Conservation (phyloP, 2,329 filamentous ascomycete genomes). For the Aspergillus ruber region DNA sequence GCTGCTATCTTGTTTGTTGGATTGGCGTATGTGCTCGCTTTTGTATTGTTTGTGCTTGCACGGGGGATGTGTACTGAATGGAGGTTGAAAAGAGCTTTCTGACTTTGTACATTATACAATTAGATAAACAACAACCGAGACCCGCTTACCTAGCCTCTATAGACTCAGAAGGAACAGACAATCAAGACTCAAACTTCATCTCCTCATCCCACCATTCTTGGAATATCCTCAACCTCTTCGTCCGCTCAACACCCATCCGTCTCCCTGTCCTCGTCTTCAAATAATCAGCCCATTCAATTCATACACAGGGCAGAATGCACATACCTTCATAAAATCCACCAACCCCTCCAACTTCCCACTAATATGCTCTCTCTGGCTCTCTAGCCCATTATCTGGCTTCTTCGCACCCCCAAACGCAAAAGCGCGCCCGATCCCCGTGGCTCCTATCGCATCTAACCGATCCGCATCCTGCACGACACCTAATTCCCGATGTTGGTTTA, state of each 20-base stretch:
- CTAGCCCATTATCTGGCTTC: constrained; percentile 45
- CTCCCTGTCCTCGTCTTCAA: constrained; percentile 46
- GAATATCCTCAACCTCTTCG: constrained; percentile 45
- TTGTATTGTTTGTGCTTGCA: constrained; percentile 1
- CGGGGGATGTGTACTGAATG: neutral
- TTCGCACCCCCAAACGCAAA: constrained; percentile 68
- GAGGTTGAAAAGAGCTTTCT: neutral
- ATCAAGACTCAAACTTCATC: constrained; percentile 13
- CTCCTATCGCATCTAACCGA: constrained; percentile 82
- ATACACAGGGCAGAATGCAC: neutral
- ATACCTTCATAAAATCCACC: constrained; percentile 48
- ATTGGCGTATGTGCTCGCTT: constrained; percentile 1
- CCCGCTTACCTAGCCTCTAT: no score
- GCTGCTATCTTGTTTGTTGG: constrained; percentile 10
- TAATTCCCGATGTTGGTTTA: constrained; percentile 61
- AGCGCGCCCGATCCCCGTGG: constrained; percentile 71
- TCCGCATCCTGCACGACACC: constrained; percentile 90
- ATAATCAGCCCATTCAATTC: neutral
- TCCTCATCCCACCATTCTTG: constrained; percentile 52
- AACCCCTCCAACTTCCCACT: constrained; percentile 66
- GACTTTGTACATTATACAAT: neutral
- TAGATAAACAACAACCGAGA: no score
- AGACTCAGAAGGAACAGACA: no score
- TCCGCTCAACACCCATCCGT: constrained; percentile 44
- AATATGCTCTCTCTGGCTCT: constrained; percentile 66